Conservation (phyloP, 2,329 filamentous ascomycete genomes). For the Grosmannia clavigera region DNA sequence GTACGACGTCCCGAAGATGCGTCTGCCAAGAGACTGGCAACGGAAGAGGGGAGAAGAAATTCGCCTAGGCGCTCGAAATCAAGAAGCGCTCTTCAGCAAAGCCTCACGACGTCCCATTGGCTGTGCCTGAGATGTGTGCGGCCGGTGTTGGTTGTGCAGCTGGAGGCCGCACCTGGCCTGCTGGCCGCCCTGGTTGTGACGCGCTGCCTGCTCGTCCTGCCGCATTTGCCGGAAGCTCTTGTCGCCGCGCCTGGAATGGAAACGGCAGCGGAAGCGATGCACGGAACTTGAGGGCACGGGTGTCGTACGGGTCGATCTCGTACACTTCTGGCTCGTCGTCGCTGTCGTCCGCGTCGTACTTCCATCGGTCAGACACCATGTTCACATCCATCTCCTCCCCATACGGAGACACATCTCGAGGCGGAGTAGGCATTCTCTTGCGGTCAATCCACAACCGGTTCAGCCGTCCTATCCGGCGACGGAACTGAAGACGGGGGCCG, state of each 20-base stretch:
- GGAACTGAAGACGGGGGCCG: conserved; percentile 49
- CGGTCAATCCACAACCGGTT: conserved; percentile 84
- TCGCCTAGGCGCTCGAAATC: neutral
- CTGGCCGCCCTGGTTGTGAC: conserved; percentile 6
- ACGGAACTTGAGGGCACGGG: conserved; percentile 45
- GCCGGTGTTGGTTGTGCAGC: neutral
- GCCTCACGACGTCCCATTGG: neutral
- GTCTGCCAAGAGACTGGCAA: neutral
- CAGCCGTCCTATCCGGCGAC: conserved; percentile 71
- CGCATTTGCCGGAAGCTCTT: conserved; percentile 1
- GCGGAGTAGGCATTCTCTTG: conserved; percentile 48
- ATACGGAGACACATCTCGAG: conserved; percentile 20
- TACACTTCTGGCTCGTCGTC: conserved; percentile 67
- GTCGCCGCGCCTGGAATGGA: conserved; percentile 6
- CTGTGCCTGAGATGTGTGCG: neutral
- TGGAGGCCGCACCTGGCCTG: conserved; percentile 8
- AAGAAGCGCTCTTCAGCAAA: neutral
- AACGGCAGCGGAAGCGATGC: conserved; percentile 41
- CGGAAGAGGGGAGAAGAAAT: neutral
- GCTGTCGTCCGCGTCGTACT: conserved; percentile 75
- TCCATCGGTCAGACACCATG: conserved; percentile 57
- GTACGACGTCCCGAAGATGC: neutral
- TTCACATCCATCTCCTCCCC: conserved; percentile 12
- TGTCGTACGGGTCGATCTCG: conserved; percentile 60
- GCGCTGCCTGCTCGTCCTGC: conserved; percentile 1